A percentile compares a stretch with the other conserved stretches of the same genome.
Conservation (phyloP, 1,284 basidiomycete genomes). For the Fomitopsis schrenkii region DNA sequence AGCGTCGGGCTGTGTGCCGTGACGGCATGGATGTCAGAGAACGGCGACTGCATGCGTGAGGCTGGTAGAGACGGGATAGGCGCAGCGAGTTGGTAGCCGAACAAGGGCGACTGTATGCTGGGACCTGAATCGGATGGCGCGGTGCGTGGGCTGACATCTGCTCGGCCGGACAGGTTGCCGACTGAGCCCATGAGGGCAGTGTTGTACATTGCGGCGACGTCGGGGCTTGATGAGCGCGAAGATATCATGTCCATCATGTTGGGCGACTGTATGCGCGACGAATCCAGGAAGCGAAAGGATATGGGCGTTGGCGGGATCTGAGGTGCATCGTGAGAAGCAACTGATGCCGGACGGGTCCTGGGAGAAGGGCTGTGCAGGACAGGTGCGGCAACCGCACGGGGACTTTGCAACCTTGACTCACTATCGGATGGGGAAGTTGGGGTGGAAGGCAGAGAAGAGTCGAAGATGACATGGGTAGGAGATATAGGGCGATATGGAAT, state of each 20-base stretch:
- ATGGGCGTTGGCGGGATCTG: background rate
- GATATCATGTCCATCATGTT: conserved; percentile 2
- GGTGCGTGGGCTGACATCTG: conserved; percentile 1
- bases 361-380: background rate
- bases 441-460: conserved; percentile 37
- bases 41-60: conserved; percentile 21
- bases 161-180: background rate
- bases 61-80: conserved; percentile 6
- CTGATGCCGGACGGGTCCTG: background rate
- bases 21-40: conserved; percentile 21
- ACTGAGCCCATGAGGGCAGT: conserved; percentile 16
- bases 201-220: conserved; percentile 19
- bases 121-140: conserved; percentile 9
- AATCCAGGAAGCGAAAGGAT: conserved; percentile 6
- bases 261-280: conserved; percentile 12
- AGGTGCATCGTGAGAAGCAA: background rate
- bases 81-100: conserved; percentile 11
- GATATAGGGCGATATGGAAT: conserved; percentile 42
- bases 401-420: conserved; percentile 9
- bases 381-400: background rate
- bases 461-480: conserved; percentile 46
- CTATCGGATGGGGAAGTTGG: conserved; percentile 21
- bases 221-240: conserved; percentile 22
- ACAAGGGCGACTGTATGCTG: conserved; percentile 24
- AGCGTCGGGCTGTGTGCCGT: conserved; percentile 11